Base-by-base conservation (phyloP, 257 asterid genomes). In the Apocynum venetum region DNA sequence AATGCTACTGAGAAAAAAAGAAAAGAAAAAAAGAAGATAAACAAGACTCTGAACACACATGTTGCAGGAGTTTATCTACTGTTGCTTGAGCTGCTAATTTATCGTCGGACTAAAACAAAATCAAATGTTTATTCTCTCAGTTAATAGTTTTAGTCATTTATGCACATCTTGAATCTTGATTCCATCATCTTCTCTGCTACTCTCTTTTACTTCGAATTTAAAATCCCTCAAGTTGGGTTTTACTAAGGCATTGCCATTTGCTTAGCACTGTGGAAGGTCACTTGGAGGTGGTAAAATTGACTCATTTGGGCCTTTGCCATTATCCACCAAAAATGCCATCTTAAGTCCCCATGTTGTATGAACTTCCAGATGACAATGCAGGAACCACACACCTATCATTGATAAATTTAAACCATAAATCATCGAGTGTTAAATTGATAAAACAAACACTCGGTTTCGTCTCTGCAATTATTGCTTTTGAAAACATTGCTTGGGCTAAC, bases 301-400 rank as follows among this genome's bases (percentile, higher is more conserved):
- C 31, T 90, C 81, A 70, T 85, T 84, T 6, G 89, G 91, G 38
- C 87, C 91, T 12, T 78, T 56, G 48, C 97, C 96, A 83, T 90
- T 86, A 69, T 90, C 90, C 79, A 92, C 97, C 77, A 90, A 19
- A 78, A 90, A 87, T 74, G 89, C 13, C 31, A 25, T 25, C 31
- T 25, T 25, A 25, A 25, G 31, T 25, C 31, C 31, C 31, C 31
- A 25, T 25, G 92, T 89, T 46, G 97, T 90, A 55, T 92, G 96
- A 71, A 90, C 88, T 84, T 91, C 97, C 81, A 90, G 79, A 80
- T 91, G 97, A 78, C 97, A 91, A 80, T 91, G 97, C 69, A 92
- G 0, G 80, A 92, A 92, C 94, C 97, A 89, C 65, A 87, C 80
- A 77, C 97, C 97, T 91, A 25, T 25, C 31, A 25, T 25, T 85